A percentile compares a stretch with the other conserved stretches of the same genome.
Conservation (phyloP, 257 asterid species). For the Solanum sitiens region DNA sequence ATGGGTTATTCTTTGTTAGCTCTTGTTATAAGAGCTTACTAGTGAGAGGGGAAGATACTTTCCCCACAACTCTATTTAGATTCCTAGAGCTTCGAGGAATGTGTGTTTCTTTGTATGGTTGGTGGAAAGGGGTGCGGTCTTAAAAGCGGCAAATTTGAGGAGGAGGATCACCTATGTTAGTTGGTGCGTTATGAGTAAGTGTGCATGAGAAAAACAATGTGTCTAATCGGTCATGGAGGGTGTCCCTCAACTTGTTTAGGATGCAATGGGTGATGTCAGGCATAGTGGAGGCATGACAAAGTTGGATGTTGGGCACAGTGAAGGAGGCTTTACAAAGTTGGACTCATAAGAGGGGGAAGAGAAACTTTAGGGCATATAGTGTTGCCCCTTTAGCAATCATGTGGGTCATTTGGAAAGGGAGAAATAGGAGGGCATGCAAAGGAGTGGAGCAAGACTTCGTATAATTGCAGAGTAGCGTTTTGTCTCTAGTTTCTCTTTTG, state of each 20-base stretch:
- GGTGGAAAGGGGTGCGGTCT: neutral
- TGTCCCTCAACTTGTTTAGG: neutral
- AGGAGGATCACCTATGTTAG: neutral
- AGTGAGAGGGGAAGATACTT: neutral
- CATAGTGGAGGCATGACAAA: neutral
- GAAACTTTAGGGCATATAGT: neutral
- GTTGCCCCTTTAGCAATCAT: neutral
- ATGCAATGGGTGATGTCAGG: neutral
- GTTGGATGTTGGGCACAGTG: neutral
- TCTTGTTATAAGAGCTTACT: neutral
- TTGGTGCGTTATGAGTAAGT: neutral
- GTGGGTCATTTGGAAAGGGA: neutral
- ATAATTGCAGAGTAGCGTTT: neutral
- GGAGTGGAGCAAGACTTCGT: neutral
- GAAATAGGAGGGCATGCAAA: neutral
- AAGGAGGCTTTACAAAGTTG: neutral
- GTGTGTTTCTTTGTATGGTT: neutral
- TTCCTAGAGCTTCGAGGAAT: neutral
- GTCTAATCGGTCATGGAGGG: neutral
- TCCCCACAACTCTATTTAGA: neutral
- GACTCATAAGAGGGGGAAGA: neutral
- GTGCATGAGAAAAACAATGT: neutral
- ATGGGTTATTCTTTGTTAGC: neutral
- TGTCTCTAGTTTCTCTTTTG: neutral
- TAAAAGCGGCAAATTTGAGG: neutral